Evolutionary conservation across 768 basidiomycete species (phyloP).

Genomic region (Boletus coccyginus): DNA sequence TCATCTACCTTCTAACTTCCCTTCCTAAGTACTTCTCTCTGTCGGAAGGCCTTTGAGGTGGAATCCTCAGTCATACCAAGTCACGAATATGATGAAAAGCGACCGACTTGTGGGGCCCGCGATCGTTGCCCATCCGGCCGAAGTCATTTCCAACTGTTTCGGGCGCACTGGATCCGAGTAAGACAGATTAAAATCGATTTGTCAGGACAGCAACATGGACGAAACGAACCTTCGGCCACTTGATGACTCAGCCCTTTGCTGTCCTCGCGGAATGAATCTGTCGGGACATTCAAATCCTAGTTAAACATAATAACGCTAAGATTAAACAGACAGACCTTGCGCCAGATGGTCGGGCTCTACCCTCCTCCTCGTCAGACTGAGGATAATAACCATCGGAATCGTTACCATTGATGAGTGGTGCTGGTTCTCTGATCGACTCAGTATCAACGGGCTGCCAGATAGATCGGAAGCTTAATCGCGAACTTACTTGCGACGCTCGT

Average conservation of each 20-base stretch:
- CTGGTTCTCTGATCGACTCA: too few species aligned
- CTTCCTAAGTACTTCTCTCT: fast-evolving
- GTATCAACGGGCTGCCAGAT: too few species aligned
- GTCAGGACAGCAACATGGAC: neutral
- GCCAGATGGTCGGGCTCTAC: neutral
- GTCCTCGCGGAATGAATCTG: conserved; percentile 11
- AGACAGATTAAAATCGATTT: neutral
- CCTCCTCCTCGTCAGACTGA: neutral
- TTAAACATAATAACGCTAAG: neutral
- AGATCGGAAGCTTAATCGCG: neutral
- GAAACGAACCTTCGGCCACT: neutral
- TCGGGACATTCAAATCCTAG: neutral
- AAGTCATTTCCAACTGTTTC: fast-evolving
- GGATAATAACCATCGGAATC: neutral
- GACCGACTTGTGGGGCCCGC: neutral
- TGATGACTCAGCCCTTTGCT: fast-evolving
- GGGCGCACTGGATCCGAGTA: neutral
- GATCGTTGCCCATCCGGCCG: neutral
- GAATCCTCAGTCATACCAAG: too few species aligned
- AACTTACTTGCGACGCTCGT: neutral
- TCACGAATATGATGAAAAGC: neutral
- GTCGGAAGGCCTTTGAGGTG: neutral
- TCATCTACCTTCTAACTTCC: neutral
- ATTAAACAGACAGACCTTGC: neutral
- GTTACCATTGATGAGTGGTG: too few species aligned